phyloP scores from a whole-genome alignment of 2,329 filamentous ascomycete species.

The Arthrobotrys conoides region DNA sequence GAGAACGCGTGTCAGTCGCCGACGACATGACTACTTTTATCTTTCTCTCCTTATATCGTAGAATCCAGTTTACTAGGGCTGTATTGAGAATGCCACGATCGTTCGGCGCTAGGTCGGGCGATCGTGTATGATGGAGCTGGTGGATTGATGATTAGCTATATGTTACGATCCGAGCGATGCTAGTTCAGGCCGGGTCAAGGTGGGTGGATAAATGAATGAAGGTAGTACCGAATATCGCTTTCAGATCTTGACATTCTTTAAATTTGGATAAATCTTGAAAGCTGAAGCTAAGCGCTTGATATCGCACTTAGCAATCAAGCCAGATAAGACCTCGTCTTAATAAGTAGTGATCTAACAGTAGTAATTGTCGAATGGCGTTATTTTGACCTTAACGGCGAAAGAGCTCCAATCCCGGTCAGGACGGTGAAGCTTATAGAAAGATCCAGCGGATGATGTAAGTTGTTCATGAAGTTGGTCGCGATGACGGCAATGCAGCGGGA shows the following conservation, averaged over 20 bases:
- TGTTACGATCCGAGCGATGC: neutral
- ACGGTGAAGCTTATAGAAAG: slow-evolving; percentile 64
- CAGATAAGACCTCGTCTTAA: slow-evolving; percentile 39
- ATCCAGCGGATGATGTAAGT: slow-evolving; percentile 26
- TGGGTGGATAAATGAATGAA: no score
- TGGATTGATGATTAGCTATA: neutral
- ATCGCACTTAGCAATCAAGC: slow-evolving; percentile 56
- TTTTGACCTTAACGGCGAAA: neutral
- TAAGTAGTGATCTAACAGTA: slow-evolving; percentile 3
- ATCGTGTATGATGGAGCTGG: slow-evolving; percentile 56
- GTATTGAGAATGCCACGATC: slow-evolving; percentile 48
- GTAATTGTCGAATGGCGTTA: slow-evolving; percentile 1
- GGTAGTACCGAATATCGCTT: slow-evolving; percentile 42
- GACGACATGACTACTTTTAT: slow-evolving; percentile 35
- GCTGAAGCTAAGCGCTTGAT: slow-evolving; percentile 52
- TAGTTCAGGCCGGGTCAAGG: neutral
- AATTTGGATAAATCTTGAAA: slow-evolving; percentile 53
- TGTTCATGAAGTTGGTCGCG: slow-evolving; percentile 43
- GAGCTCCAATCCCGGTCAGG: slow-evolving; percentile 36
- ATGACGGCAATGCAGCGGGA: slow-evolving; percentile 12
- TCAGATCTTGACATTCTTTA: slow-evolving; percentile 60
- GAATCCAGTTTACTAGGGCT: slow-evolving; percentile 26
- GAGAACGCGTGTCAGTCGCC: slow-evolving; percentile 58
- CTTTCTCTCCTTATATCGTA: slow-evolving; percentile 18
- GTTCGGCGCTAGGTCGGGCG: slow-evolving; percentile 59